Evolutionary conservation across 2,329 filamentous ascomycete species (phyloP).

Genomic region (Thermothelomyces thermophilus): DNA sequence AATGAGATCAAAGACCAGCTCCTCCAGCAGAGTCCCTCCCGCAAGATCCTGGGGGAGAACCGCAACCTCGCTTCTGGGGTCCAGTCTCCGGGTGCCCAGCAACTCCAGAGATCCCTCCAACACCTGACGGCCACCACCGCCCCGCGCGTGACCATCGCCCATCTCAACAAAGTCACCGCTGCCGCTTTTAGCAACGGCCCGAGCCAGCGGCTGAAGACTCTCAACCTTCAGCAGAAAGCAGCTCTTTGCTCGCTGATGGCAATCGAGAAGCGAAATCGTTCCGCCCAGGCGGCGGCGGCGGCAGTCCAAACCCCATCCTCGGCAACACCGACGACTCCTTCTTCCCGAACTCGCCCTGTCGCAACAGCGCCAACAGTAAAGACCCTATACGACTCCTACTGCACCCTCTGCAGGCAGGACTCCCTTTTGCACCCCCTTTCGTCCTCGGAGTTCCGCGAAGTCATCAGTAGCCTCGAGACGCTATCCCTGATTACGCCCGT

Average conservation of each 20-base stretch:
- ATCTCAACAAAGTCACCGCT: slow-evolving; percentile 86
- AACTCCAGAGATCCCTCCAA: slow-evolving; percentile 49
- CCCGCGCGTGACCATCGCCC: slow-evolving; percentile 79
- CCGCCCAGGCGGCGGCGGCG: slow-evolving; percentile 32
- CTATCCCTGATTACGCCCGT: slow-evolving; percentile 68
- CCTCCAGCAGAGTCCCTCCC: slow-evolving; percentile 59
- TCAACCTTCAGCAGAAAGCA: slow-evolving; percentile 96
- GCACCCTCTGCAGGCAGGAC: slow-evolving; percentile 73
- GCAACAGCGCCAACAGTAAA: slow-evolving; percentile 72
- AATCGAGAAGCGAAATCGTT: slow-evolving; percentile 68
- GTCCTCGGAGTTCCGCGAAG: slow-evolving; percentile 88
- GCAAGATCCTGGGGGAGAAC: slow-evolving; percentile 74
- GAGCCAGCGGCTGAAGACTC: slow-evolving; percentile 70
- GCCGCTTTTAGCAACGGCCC: slow-evolving; percentile 87
- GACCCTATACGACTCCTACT: slow-evolving; percentile 77
- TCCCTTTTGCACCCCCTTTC: slow-evolving; percentile 86
- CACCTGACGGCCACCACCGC: slow-evolving; percentile 68
- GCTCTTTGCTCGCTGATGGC: slow-evolving; percentile 83
- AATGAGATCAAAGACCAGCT: slow-evolving; percentile 52
- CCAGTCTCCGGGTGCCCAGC: slow-evolving; percentile 43
- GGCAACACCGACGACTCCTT: slow-evolving; percentile 42
- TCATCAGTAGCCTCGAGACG: slow-evolving; percentile 83
- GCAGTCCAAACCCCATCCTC: slow-evolving; percentile 18
- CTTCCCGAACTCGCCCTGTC: slow-evolving; percentile 31
- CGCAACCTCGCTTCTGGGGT: slow-evolving; percentile 58